Evolutionary conservation across 148 eudicot genomes (phyloP), one percentile per base, ranked within the genome.

Genomic region (Vaccinium darrowii): DNA sequence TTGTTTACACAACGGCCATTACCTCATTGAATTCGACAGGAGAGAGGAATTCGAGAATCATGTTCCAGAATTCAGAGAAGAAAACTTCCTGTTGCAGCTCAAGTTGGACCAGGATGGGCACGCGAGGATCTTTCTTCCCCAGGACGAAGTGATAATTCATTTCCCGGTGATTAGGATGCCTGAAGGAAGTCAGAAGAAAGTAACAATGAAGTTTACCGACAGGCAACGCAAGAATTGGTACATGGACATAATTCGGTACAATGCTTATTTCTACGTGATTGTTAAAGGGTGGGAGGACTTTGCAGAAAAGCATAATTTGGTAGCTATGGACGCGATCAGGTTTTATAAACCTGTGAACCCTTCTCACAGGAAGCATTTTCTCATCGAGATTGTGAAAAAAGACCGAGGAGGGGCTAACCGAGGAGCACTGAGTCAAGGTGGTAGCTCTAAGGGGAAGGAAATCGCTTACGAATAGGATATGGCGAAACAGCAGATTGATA

Each of bases 321-420:
- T 13, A n/a, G 73, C 72, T 3, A n/a, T 0, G 69, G 54, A 81
- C 18, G 73, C 62, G 16, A 52, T 81, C 12, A 58, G 23, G 73
- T 81, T 81, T 27, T 81, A 81, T 8, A 62, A 47, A 19, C 83
- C 83, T 5, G 52, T 57, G 18, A 50, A 12, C 54, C 72, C 83
- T 21, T 39, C 47, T 8, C 49, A 79, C 53, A 10, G 1, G 63
- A 53, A 23, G 18, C 82, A 58, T 23, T 57, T 58, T 33, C 71
- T 80, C 4, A 21, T 80, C 23, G 15, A 58, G 2, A 57, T n/a
- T 58, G 71, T 18, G 69, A 80, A 58, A 39, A 14, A 7, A 57
- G 4, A 15, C 14, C 1, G 5, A 0, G 7, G 39, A 8, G 60
- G 60, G 21, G 23, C 8, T 39, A 73, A 15, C 14, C 1, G 11